Evolutionary conservation across 2,329 filamentous ascomycete species (phyloP).

Genomic region (Neonectria coccinea): DNA sequence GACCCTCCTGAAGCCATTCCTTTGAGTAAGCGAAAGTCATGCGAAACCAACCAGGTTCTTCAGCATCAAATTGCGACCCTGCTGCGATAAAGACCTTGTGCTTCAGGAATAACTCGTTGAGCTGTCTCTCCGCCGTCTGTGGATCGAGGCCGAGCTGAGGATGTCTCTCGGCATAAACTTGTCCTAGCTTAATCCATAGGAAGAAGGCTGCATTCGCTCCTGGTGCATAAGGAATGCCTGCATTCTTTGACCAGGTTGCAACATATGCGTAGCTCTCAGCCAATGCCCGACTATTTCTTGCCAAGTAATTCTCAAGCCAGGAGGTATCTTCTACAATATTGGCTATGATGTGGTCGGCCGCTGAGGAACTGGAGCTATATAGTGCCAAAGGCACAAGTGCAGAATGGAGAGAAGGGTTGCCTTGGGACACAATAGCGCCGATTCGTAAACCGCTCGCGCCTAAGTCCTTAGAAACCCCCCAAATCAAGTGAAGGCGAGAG

Average conservation of each 20-base stretch:
- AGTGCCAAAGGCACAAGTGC: constrained; percentile 56
- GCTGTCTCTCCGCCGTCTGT: constrained; percentile 36
- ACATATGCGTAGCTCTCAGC: constrained; percentile 54
- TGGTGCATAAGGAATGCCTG: constrained; percentile 59
- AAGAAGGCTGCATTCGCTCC: constrained; percentile 67
- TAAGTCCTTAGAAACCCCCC: constrained; percentile 64
- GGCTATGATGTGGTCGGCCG: constrained; percentile 55
- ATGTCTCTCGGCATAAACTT: constrained; percentile 40
- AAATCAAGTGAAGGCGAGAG: constrained; percentile 62
- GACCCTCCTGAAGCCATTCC: too few relatives aligned
- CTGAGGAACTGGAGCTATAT: constrained; percentile 58
- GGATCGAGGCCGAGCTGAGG: constrained; percentile 8
- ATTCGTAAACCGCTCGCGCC: constrained; percentile 66
- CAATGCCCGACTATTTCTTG: constrained; percentile 55
- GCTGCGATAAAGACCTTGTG: constrained; percentile 52
- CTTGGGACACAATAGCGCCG: constrained; percentile 61
- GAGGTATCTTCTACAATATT: constrained; percentile 57
- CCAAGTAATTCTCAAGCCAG: constrained; percentile 59
- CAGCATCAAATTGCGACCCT: constrained; percentile 51
- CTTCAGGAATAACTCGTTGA: constrained; percentile 46
- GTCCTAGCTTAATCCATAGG: constrained; percentile 62
- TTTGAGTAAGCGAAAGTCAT: too few relatives aligned
- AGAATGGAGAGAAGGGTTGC: constrained; percentile 53
- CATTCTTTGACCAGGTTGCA: constrained; percentile 49
- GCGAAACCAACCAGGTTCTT: constrained; percentile 52